These are phyloP conservation scores for Clarireedia paspali DNA, from an alignment of 2,329 filamentous ascomycete genomes.

Conservation along the genomic window DNA sequence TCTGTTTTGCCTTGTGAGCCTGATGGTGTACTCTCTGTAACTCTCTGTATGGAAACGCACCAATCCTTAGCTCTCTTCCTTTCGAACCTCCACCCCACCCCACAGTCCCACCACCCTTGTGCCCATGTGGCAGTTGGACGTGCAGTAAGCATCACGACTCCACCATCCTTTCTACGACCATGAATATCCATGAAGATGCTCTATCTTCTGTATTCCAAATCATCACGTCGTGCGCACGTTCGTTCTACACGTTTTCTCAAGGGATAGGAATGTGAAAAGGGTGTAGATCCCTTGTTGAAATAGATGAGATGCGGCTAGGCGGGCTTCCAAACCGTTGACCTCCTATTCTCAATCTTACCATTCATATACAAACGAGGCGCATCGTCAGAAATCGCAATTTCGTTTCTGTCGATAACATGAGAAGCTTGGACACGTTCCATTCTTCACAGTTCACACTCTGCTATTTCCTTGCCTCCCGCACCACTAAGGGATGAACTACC, in stretches of 20 bases:
- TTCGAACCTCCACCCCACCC: background rate
- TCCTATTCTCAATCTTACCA: background rate
- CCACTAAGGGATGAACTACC: too few species aligned
- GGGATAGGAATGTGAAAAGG: background rate
- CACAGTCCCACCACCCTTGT: background rate
- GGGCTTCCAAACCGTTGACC: background rate
- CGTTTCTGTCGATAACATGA: conserved; percentile 1
- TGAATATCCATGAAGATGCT: background rate
- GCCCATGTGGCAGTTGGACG: background rate
- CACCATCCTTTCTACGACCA: background rate
- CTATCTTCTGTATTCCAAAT: background rate
- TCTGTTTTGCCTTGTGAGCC: background rate
- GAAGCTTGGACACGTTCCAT: conserved; percentile 1
- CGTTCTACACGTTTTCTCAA: background rate
- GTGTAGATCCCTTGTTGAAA: background rate
- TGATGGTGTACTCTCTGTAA: too few species aligned
- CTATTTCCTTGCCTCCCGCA: background rate
- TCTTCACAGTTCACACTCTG: background rate
- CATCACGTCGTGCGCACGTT: background rate
- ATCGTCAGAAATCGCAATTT: background rate
- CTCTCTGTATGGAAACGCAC: too few species aligned
- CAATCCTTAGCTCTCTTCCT: background rate
- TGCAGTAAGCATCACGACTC: background rate
- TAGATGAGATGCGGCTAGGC: background rate
- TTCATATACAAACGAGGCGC: background rate